Base-by-base conservation (phyloP, 192 early-diverging fungal genomes). In the Backusella parvicylindrica region DNA sequence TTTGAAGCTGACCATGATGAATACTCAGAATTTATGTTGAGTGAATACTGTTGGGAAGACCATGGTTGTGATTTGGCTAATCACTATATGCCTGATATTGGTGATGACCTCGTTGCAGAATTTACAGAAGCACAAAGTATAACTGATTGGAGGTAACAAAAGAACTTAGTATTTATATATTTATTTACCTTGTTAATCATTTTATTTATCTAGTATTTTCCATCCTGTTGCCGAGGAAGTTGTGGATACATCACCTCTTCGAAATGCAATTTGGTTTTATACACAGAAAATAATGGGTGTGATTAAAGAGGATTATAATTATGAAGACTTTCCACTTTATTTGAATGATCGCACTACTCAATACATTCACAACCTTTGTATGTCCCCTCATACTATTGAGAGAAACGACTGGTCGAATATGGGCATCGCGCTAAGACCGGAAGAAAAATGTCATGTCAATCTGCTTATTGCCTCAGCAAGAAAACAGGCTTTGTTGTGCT, bases 381-480 rank as follows among this genome's bases (percentile, higher is more conserved):
- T 74, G 32, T 60, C 74, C 18, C 83, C 84, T 23, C 79, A 85
- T 67, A 77, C 77, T 32, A 76, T 86, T 30, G 77, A 80, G 37
- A 76, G 71, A 38, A 78, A 77, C 13, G 88, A 89, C 70, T 89
- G 87, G 84, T 81, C 76, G 7, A 79, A 82, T 68, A 82, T 88
- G 75, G 87, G 87, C 9, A 77, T 88, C 70, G 77, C 82, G n/a
- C 71, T 89, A 16, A 74, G 86, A 47, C 81, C 84, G 7, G 88
- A 89, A 77, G 88, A 89, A 64, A 86, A 87, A 69, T 87, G 86
- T 53, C 88, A 88, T 63, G 76, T 89, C 35, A 86, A 85, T 50
- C 70, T 89, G 15, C 77, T 89, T 67, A 78, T 85, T 15, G 80
- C 82, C 37, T 83, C 87, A 67, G 86, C 88, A 5, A 81, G 83